phyloP scores from a whole-genome alignment of 768 basidiomycete species.

The Suillus brevipes region DNA sequence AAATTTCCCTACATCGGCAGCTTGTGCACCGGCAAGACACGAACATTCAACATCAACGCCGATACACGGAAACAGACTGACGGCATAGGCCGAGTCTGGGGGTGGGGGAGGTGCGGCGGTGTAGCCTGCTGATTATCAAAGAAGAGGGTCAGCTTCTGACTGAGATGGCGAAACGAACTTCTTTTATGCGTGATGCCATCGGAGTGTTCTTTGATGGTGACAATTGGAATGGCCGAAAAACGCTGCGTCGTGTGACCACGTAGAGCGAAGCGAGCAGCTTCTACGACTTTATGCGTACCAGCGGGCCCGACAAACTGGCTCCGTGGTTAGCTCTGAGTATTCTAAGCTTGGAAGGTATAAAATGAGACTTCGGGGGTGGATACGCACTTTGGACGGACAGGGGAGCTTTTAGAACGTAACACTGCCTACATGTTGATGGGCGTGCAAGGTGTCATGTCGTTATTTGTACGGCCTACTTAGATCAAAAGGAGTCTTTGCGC shows the following conservation, averaged over 20 bases:
- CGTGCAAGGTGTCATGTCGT: background rate
- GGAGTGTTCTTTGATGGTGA: background rate
- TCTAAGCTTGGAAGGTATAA: conserved; percentile 18
- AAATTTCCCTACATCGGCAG: background rate
- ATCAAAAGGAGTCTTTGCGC: background rate
- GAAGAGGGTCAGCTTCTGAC: background rate
- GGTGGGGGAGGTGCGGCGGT: background rate
- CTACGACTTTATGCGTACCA: conserved; percentile 24
- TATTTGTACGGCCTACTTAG: background rate
- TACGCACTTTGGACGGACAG: background rate
- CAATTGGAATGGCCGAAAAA: background rate
- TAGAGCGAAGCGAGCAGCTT: background rate
- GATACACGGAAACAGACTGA: background rate
- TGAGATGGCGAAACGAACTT: background rate
- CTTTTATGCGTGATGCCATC: background rate
- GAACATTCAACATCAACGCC: background rate
- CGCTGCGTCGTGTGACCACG: background rate
- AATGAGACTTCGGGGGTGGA: background rate
- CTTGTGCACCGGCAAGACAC: background rate
- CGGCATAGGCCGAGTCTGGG: background rate
- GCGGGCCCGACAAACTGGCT: conserved; percentile 29
- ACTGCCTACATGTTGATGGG: background rate
- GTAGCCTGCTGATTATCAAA: background rate
- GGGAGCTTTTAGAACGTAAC: background rate
- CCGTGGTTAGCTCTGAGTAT: conserved; percentile 31